These are phyloP conservation scores for Apophysomyces sp. DNA, from an alignment of 371 early-diverging fungal species.

Conservation along the genomic window DNA sequence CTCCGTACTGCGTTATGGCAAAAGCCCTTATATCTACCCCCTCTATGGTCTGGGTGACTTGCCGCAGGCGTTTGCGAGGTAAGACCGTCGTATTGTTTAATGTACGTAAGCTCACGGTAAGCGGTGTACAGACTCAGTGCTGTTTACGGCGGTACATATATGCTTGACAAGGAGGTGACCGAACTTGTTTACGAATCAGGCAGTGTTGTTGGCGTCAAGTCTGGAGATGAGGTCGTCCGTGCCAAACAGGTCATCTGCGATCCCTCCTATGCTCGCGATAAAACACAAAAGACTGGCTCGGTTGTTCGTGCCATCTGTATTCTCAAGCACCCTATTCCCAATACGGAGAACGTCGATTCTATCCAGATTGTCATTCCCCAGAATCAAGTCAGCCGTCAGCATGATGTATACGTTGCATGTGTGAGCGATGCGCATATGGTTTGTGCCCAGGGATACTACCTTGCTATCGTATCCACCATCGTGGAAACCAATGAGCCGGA, in stretches of 20 bases:
- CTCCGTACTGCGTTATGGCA: constrained; percentile 96
- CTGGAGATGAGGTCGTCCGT: constrained; percentile 82
- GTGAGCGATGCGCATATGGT: constrained; percentile 90
- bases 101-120: not conserved
- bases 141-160: constrained; percentile 98
- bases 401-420: constrained; percentile 95
- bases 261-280: constrained; percentile 87
- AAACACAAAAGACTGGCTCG: constrained; percentile 75
- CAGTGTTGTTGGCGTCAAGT: constrained; percentile 85
- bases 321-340: constrained; percentile 90
- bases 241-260: constrained; percentile 93
- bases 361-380: constrained; percentile 97
- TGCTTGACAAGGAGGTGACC: constrained; percentile 93
- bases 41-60: constrained; percentile 99
- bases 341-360: constrained; percentile 86
- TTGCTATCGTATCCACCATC: constrained; percentile 95
- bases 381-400: constrained; percentile 88
- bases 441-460: constrained; percentile 81
- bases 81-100: constrained; percentile 20
- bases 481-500: constrained; percentile 91
- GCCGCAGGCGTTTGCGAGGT: constrained; percentile 99
- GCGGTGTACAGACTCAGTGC: constrained; percentile 71
- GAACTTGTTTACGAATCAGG: constrained; percentile 89
- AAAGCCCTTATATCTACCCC: constrained; percentile 99
- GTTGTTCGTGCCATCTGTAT: constrained; percentile 97